Conservation (phyloP, 768 basidiomycete species). For the Pleurotus cornucopiae region DNA sequence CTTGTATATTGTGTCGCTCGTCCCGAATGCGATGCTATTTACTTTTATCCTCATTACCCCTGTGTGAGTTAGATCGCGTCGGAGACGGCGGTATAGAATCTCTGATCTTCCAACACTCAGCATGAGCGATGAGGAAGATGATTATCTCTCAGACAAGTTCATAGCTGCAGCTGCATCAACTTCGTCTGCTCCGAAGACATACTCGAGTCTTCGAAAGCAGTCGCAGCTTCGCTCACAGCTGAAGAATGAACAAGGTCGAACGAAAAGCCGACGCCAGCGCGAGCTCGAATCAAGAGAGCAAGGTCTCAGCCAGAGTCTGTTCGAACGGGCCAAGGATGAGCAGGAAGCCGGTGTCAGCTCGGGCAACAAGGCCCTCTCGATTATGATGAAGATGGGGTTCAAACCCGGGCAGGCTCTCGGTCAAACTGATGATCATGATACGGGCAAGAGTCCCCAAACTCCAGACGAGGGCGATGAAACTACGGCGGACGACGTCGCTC, state of each 20-base stretch:
- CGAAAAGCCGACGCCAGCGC: constrained; percentile 61
- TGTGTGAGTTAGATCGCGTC: constrained; percentile 24
- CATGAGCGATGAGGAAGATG: constrained; percentile 82
- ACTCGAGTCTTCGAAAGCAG: constrained; percentile 67
- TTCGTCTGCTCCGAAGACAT: constrained; percentile 50
- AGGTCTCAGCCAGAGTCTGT: constrained; percentile 75
- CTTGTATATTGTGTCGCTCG: constrained; percentile 15
- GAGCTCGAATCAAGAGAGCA: constrained; percentile 76
- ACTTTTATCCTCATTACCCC: constrained; percentile 16
- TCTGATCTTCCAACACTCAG: constrained; percentile 1
- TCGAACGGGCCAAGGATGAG: constrained; percentile 70
- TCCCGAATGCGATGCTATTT: constrained; percentile 10
- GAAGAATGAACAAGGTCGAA: constrained; percentile 65
- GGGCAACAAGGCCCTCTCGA: constrained; percentile 75
- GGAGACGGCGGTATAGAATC: background rate
- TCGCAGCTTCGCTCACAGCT: constrained; percentile 49
- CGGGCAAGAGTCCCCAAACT: background rate
- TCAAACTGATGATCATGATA: constrained; percentile 23
- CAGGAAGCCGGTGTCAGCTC: constrained; percentile 45
- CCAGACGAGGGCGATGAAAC: constrained; percentile 4
- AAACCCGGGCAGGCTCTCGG: constrained; percentile 81
- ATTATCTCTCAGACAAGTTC: constrained; percentile 89
- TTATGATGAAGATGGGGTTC: constrained; percentile 96
- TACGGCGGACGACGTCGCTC: background rate
- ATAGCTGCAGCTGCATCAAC: constrained; percentile 39